Conservation (phyloP, 176 grass and related monocot species). For the Zea mays region Zm-B73-REFERENCE-NAM-5.0 NC_050096.1:99279501-99280000, state of each 20-base stretch:
- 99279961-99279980: not conserved
- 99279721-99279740: not conserved
- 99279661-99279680: no score
- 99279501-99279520: no score
- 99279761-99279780: not conserved
- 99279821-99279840: constrained; percentile 17
- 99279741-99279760: not conserved
- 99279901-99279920: not conserved
- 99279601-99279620: no score
- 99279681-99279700: no score
- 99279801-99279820: not conserved
- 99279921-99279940: not conserved
- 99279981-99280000: constrained; percentile 5
- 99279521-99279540: no score
- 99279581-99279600: no score
- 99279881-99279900: constrained; percentile 26
- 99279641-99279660: not conserved
- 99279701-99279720: not conserved
- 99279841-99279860: not conserved
- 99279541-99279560: no score
- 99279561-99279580: no score
- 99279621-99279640: not conserved
- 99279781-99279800: not conserved
- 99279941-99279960: not conserved
- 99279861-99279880: not conserved